Evolutionary conservation across 2,329 filamentous ascomycete genomes (phyloP).

Genomic region (Paecilomyces sp.): DNA sequence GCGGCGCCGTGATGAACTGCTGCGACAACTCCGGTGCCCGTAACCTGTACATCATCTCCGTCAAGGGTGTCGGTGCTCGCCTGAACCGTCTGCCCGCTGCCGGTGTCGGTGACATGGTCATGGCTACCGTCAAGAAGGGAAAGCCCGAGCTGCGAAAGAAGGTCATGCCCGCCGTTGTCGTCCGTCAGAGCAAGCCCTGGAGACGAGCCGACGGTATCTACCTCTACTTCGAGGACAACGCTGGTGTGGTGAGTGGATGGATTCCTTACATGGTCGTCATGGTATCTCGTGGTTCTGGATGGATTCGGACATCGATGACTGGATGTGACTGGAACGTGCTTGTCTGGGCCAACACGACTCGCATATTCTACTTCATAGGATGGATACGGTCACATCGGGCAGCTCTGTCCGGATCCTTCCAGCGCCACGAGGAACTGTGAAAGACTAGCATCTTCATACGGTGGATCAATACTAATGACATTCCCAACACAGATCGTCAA

Average conservation of each 20-base stretch:
- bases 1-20: slow-evolving; percentile 99
- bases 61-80: slow-evolving; percentile 96
- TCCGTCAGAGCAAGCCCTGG: slow-evolving; percentile 99
- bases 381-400: neutral
- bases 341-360: neutral
- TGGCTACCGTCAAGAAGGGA: slow-evolving; percentile 99
- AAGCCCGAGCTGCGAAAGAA: slow-evolving; percentile 99
- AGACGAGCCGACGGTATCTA: slow-evolving; percentile 96
- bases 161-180: slow-evolving; percentile 99
- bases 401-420: neutral
- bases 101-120: slow-evolving; percentile 99
- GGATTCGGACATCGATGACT: neutral
- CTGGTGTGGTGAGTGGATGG: slow-evolving; percentile 75
- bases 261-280: slow-evolving; percentile 3
- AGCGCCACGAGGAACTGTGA: neutral
- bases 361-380: neutral
- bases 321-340: neutral
- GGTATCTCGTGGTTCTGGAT: neutral
- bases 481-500: slow-evolving; percentile 75
- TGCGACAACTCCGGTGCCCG: slow-evolving; percentile 98
- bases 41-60: slow-evolving; percentile 99
- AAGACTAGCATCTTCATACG: neutral
- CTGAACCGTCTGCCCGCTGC: slow-evolving; percentile 95
- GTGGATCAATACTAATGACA: neutral
- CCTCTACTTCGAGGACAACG: slow-evolving; percentile 99